A percentile compares a stretch with the other conserved stretches of the same genome.
These are phyloP conservation scores for Stereocaulon alpinum DNA, from an alignment of 495 filamentous ascomycete species.

Conservation along the genomic window DNA sequence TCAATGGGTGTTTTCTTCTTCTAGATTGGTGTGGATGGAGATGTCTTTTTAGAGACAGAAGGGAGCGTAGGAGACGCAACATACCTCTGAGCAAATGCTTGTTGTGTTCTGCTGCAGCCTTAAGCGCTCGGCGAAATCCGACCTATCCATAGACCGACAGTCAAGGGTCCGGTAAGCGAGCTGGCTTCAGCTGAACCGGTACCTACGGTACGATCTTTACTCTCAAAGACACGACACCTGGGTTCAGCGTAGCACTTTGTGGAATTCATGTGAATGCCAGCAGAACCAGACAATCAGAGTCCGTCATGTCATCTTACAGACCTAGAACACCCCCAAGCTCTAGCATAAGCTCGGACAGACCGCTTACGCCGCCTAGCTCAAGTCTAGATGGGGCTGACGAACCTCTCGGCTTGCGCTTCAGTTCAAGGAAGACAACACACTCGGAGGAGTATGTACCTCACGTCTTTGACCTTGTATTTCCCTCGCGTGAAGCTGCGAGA, in stretches of 20 bases:
- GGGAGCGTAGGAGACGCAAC: too few relatives aligned
- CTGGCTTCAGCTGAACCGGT: too few relatives aligned
- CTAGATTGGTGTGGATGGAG: too few relatives aligned
- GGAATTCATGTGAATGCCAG: neutral
- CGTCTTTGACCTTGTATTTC: conserved; percentile 12
- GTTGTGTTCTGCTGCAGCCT: too few relatives aligned
- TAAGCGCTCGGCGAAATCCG: too few relatives aligned
- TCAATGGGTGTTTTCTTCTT: too few relatives aligned
- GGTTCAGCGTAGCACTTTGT: neutral
- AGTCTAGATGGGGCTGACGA: conserved; percentile 2
- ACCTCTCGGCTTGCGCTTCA: neutral
- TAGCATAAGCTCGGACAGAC: conserved; percentile 1
- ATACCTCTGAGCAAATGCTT: too few relatives aligned
- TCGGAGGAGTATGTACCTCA: conserved; percentile 4
- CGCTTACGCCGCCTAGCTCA: neutral
- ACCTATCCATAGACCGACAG: too few relatives aligned
- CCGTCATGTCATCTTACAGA: conserved; percentile 5
- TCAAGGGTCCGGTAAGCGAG: too few relatives aligned
- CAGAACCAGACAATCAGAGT: neutral
- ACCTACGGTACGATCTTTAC: too few relatives aligned
- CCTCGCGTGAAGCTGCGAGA: neutral
- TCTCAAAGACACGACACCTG: neutral
- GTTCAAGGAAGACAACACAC: neutral
- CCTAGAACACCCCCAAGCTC: conserved; percentile 6
- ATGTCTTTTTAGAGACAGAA: too few relatives aligned